Evolutionary conservation across 805 yeast genomes (phyloP), one percentile per base, ranked within the genome.

Genomic region (Starmera pachycereana): DNA sequence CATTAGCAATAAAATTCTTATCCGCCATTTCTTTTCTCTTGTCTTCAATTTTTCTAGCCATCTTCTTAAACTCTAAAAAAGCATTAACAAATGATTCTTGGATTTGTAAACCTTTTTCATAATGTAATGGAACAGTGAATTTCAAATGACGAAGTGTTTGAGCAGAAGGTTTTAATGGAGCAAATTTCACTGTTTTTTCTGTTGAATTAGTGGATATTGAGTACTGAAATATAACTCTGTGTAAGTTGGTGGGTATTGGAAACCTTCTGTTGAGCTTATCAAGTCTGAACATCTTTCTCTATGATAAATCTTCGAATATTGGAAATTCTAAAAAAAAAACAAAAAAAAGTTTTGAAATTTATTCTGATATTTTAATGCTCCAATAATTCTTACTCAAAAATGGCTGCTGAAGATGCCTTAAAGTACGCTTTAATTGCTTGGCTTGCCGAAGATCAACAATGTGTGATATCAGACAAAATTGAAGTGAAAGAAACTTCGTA

Each of bases 61-160:
- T 60, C 38, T 63, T 61, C 54, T 78, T 80, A 60, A 70, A 70
- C 46, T 76, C 75, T 32, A 82, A 54, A 44, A 74, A 72, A 18
- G 79, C 78, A 18, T 69, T 56, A 0, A 76, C 76, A 45, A 82
- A 65, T 35, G 65, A 57, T 37, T 70, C 69, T 51, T 83, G 90
- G 32, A 81, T 68, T 28, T 55, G 50, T 38, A 71, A 66, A 4
- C 87, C 90, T 34, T 64, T 58, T 12, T 51, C 47, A 48, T 73
- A 75, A 0, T 68, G 63, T 5, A 63, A 40, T 1, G 56, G 48
- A 2, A 62, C 58, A 4, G 55, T 55, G 48, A 71, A 67, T 40
- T 68, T 73, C 12, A 71, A 46, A 47, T 73, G 78, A 36, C 69
- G 66, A 9, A 73, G 42, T 1, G 46, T 51, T 12, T 54, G 45